phyloP scores from a whole-genome alignment of 768 basidiomycete species.

The Russula olivacea region DNA sequence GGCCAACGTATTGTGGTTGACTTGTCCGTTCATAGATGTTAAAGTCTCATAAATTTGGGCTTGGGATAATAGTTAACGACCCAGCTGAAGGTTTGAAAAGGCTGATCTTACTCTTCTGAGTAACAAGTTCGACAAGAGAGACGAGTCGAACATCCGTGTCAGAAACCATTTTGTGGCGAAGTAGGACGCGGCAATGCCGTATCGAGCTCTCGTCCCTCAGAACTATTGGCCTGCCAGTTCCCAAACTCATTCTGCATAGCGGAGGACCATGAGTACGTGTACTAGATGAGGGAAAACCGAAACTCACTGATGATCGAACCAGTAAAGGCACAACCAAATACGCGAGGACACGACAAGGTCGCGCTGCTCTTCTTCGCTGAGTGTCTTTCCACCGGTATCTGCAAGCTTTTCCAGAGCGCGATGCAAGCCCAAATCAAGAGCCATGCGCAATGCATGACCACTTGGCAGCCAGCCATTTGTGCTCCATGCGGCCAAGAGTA shows the following conservation, averaged over 20 bases:
- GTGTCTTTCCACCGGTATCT: slow-evolving; percentile 58
- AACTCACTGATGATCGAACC: slow-evolving; percentile 91
- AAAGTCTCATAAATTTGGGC: slow-evolving; percentile 93
- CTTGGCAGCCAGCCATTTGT: slow-evolving; percentile 93
- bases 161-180: slow-evolving; percentile 81
- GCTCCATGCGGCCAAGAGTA: slow-evolving; percentile 88
- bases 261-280: slow-evolving; percentile 17
- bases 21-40: slow-evolving; percentile 77
- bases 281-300: neutral
- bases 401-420: slow-evolving; percentile 88
- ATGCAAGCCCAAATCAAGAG: slow-evolving; percentile 87
- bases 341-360: slow-evolving; percentile 88
- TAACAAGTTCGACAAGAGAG: slow-evolving; percentile 83
- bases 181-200: slow-evolving; percentile 72
- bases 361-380: slow-evolving; percentile 77
- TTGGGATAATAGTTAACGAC: slow-evolving; percentile 30
- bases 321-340: slow-evolving; percentile 92
- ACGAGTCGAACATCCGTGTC: slow-evolving; percentile 86
- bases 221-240: slow-evolving; percentile 86
- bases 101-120: slow-evolving; percentile 69
- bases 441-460: slow-evolving; percentile 96
- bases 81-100: neutral
- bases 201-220: slow-evolving; percentile 86
- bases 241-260: slow-evolving; percentile 71
- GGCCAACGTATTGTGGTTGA: slow-evolving; percentile 76